Evolutionary conservation across 2,329 filamentous ascomycete genomes (phyloP), one percentile per base, ranked within the genome.

Genomic region (Bipolaris zeicola): DNA sequence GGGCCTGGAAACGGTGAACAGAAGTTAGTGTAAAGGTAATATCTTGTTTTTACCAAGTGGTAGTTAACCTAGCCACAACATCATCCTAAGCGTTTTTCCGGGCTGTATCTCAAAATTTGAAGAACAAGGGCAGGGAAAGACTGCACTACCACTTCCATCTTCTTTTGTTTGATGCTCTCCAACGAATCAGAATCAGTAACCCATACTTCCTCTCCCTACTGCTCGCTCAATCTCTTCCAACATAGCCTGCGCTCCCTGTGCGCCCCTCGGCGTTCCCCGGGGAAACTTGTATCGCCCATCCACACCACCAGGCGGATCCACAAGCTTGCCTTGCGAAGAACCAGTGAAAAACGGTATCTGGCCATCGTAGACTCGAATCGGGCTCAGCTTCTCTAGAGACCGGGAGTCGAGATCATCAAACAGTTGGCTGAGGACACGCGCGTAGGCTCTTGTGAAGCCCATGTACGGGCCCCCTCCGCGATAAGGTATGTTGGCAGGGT

Each of bases 331-430:
- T 18, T 16, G 11, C 10, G 16, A n/a, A 37, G 44, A 24, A 24
- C 44, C 44, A 31, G n/a, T n/a, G 16, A 14, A 47, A 24, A 47
- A 33, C 13, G 45, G 45, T 18, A 48, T 48, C 18, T 48, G 45
- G 18, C 33, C 45, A 8, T 48, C 33, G 20, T 48, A 48, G 5
- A 8, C 10, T 26, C 33, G 33, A 38, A 48, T 26, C 5, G 45
- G 45, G 16, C 20, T 48, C 18, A 26, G 14, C 16, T 14, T n/a
- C 3, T 26, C 45, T 14, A 48, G 45, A 38, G 45, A 36, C 33
- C 11, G 33, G 2, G 26, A 24, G 18, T 8, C 33, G 18, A 48
- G 45, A n/a, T 37, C 33, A 14, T 37, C 44, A 8, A 26, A 48
- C 18, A 48, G 33, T 16, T 48, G 26, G 13, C 33, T 10, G 3